phyloP scores from a whole-genome alignment of 2,329 filamentous ascomycete genomes.

The Microcyclospora tardicrescens region DNA sequence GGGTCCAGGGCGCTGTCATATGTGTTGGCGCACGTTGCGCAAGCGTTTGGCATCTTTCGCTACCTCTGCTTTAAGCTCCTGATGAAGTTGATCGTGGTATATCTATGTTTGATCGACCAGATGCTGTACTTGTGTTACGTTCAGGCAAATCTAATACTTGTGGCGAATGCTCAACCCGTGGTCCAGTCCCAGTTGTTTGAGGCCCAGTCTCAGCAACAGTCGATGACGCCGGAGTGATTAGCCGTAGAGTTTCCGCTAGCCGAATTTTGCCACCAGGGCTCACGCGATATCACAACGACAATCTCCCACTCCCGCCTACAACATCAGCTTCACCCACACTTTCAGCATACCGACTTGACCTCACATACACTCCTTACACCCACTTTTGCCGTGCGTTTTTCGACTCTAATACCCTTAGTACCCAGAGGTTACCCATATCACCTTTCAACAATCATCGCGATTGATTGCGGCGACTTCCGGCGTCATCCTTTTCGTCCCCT shows the following conservation, averaged over 20 bases:
- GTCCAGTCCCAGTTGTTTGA: neutral
- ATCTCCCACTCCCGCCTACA: neutral
- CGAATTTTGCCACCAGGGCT: slow-evolving; percentile 4
- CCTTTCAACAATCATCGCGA: too few species aligned
- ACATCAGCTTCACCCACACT: neutral
- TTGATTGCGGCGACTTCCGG: too few species aligned
- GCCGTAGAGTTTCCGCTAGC: slow-evolving; percentile 1
- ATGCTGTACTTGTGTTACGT: too few species aligned
- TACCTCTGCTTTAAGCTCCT: too few species aligned
- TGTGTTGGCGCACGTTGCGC: slow-evolving; percentile 21
- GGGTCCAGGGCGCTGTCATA: slow-evolving; percentile 14
- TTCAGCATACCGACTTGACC: slow-evolving; percentile 3
- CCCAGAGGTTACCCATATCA: too few species aligned
- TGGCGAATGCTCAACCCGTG: too few species aligned
- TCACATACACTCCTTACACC: slow-evolving; percentile 2
- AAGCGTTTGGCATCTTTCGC: slow-evolving; percentile 6
- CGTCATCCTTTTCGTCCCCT: too few species aligned
- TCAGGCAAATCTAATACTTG: too few species aligned
- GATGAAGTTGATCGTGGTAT: too few species aligned
- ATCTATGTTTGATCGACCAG: too few species aligned
- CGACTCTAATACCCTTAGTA: slow-evolving; percentile 1
- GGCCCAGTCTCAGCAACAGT: neutral
- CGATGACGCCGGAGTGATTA: slow-evolving; percentile 3
- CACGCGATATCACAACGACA: slow-evolving; percentile 1
- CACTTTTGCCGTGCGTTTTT: slow-evolving; percentile 1